Base-by-base conservation (phyloP, 2,329 filamentous ascomycete species). In the Alternaria rosae region DNA sequence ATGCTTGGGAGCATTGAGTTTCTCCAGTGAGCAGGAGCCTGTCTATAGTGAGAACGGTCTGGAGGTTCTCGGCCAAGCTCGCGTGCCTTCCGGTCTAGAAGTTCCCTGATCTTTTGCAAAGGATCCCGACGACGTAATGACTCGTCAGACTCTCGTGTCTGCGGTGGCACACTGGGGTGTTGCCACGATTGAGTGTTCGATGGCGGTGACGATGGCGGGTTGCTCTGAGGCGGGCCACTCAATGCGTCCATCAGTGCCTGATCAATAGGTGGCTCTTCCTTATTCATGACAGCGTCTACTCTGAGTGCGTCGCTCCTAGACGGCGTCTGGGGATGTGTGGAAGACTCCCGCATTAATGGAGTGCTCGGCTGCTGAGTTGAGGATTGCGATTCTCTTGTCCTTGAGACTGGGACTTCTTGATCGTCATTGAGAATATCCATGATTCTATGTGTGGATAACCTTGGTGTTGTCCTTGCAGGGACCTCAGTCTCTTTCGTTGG, bases 351-450 rank as follows among this genome's bases (percentile, higher is more conserved):
- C 28, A 54, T 61, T 6, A 67, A 69, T 13, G 69, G 61, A 8
- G 68, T 69, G 44, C 57, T 57, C 12, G 65, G 67, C n/a, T 77
- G 70, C 35, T 57, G 65, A 17, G 50, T 44, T 15, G 67, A 26
- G 25, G 64, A 54, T 30, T 66, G 67, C 32, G 67, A 53, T 30
- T 72, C 69, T 45, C 71, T 67, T 32, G 65, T 57, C 41, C 63
- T 72, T 15, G 69, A 64, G 12, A 70, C 60, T 21, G 72, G 71
- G 15, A 71, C 69, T 41, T 79, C 77, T 45, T 72, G 62, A 54
- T 78, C 75, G 44, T 78, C 68, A 41, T 78, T 80, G 17, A 80
- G 54, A 42, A 80, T 73, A 28, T 80, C 78, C 70, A 74, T 78
- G 44, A 80, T 78, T 15, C 76, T 69, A 43, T 79, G 76, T 3